A percentile compares a stretch with the other conserved stretches of the same genome.
Evolutionary conservation across 176 grass and related monocot genomes (phyloP).

Genomic region (Carex scoparia): DNA sequence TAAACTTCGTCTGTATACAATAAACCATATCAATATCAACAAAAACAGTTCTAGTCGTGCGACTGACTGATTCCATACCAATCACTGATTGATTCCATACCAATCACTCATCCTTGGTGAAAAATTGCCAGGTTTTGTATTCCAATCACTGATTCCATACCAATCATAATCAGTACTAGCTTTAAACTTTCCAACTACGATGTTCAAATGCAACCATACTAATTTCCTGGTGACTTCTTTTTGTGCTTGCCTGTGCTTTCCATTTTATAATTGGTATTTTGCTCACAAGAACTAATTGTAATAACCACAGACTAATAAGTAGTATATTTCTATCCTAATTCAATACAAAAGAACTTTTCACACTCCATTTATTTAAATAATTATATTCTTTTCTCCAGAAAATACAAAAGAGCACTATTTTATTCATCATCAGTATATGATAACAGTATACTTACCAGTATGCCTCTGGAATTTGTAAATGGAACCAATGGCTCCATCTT

Average conservation of each 20-base stretch:
- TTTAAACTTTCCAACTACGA: not conserved
- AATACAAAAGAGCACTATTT: not conserved
- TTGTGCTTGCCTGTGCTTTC: not conserved
- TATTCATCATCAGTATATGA: not conserved
- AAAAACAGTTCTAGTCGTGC: not conserved
- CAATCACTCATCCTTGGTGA: not conserved
- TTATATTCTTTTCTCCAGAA: not conserved
- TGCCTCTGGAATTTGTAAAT: slow-evolving; percentile 42
- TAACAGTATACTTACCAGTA: slow-evolving; percentile 32
- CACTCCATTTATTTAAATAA: not conserved
- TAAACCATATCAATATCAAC: slow-evolving; percentile 13
- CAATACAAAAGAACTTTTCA: not conserved
- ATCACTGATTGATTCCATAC: too few relatives aligned
- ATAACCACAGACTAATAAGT: not conserved
- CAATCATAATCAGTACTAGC: not conserved
- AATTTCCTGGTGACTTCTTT: not conserved
- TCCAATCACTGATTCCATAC: not conserved
- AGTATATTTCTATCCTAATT: not conserved
- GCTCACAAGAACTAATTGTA: not conserved
- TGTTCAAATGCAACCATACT: not conserved
- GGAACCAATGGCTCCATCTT: slow-evolving; percentile 19
- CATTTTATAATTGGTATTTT: not conserved
- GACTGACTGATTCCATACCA: too few relatives aligned
- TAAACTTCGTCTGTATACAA: slow-evolving; percentile 70
- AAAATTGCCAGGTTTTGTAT: not conserved